phyloP scores from a whole-genome alignment of 2,329 filamentous ascomycete genomes.

The Penicillium hordei region DNA sequence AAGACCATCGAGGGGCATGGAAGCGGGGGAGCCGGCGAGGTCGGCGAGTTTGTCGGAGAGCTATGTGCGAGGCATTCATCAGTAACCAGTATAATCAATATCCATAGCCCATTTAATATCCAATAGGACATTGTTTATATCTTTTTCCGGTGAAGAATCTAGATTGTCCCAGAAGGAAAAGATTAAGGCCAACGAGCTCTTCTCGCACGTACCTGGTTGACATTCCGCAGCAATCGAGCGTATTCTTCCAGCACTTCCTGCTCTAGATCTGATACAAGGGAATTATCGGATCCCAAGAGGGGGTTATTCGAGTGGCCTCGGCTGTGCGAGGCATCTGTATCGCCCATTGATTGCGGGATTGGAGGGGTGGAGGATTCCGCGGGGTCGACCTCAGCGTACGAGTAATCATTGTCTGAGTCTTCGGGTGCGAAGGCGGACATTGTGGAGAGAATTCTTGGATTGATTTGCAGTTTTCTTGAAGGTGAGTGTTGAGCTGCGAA shows the following conservation, averaged over 20 bases:
- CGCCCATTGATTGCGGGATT: conserved; percentile 16
- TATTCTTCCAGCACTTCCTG: conserved; percentile 97
- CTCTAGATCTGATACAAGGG: conserved; percentile 70
- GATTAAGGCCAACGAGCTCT: background rate
- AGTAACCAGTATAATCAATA: background rate
- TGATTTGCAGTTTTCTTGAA: background rate
- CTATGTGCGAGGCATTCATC: conserved; percentile 17
- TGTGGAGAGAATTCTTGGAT: background rate
- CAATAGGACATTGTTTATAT: background rate
- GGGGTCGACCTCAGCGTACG: conserved; percentile 21
- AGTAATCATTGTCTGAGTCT: conserved; percentile 22
- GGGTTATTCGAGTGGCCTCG: conserved; percentile 33
- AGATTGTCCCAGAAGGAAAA: background rate
- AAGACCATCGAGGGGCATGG: conserved; percentile 74
- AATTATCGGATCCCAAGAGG: conserved; percentile 39
- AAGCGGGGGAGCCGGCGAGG: conserved; percentile 65
- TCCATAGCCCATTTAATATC: background rate
- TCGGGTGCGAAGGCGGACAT: conserved; percentile 28
- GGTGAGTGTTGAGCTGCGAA: background rate
- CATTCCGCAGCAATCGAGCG: conserved; percentile 78
- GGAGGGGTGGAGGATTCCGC: conserved; percentile 19
- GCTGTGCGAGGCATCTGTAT: conserved; percentile 19
- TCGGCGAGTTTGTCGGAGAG: conserved; percentile 51
- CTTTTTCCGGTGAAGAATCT: no score
- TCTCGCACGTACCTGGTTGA: conserved; percentile 69